Conservation (phyloP, 192 early-diverging fungal species). For the Chytriomyces confervae region DNA sequence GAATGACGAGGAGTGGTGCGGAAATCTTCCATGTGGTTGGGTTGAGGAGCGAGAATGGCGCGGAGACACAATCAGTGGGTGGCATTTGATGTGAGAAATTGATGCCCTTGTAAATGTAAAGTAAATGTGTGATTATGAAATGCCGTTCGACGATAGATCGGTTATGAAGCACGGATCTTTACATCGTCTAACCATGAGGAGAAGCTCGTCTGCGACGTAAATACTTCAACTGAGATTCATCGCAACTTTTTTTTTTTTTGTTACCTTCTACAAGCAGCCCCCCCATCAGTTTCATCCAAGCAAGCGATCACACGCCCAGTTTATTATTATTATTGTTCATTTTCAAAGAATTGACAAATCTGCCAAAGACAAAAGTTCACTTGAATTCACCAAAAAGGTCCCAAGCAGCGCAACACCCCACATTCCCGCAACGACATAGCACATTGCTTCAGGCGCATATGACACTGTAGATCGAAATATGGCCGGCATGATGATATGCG, state of each 20-base stretch:
- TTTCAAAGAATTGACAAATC: neutral
- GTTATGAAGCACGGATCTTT: too few relatives aligned
- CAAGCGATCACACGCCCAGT: too few relatives aligned
- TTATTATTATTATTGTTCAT: neutral
- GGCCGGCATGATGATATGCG: constrained; percentile 17
- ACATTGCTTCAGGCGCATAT: constrained; percentile 18
- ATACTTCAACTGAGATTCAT: too few relatives aligned
- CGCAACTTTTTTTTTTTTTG: neutral
- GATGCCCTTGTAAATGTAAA: too few relatives aligned
- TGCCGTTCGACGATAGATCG: too few relatives aligned
- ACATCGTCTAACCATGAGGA: too few relatives aligned
- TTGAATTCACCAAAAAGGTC: neutral
- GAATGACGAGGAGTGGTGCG: neutral
- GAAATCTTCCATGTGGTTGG: constrained; percentile 2
- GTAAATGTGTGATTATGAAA: too few relatives aligned
- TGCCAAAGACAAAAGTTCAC: constrained; percentile 7
- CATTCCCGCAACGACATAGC: constrained; percentile 28
- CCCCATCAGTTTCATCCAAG: too few relatives aligned
- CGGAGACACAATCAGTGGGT: neutral
- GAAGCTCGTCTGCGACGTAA: too few relatives aligned
- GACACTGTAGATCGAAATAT: constrained; percentile 21
- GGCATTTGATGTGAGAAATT: too few relatives aligned
- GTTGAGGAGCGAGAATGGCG: neutral
- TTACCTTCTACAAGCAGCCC: neutral
- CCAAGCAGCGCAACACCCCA: constrained; percentile 22